Conservation (phyloP, 805 yeast species). For the Ogataea chonburiensis region DNA sequence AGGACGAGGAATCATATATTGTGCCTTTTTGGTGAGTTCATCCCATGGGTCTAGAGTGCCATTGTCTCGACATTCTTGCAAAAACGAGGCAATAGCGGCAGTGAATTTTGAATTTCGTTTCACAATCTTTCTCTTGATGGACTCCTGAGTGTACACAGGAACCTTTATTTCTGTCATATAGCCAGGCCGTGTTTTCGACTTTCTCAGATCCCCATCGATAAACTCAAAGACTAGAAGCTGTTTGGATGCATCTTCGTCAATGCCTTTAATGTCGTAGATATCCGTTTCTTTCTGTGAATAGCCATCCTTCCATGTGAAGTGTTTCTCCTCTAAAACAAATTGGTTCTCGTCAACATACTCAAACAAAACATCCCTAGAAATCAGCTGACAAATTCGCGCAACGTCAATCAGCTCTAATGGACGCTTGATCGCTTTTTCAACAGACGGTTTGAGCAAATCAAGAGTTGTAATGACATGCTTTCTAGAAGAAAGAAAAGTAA, state of each 20-base stretch:
- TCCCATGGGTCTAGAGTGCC: constrained; percentile 41
- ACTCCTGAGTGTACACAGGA: constrained; percentile 52
- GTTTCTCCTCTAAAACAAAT: constrained; percentile 44
- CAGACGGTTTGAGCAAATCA: constrained; percentile 50
- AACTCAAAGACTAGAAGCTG: constrained; percentile 75
- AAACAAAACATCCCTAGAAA: constrained; percentile 69
- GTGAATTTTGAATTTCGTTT: constrained; percentile 56
- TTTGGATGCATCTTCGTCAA: constrained; percentile 35
- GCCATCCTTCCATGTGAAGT: constrained; percentile 46
- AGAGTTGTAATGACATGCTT: constrained; percentile 60
- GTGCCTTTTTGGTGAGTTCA: constrained; percentile 38
- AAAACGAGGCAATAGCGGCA: constrained; percentile 37
- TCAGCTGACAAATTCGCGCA: constrained; percentile 56
- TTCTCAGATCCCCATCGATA: constrained; percentile 59
- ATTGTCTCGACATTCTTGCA: constrained; percentile 32
- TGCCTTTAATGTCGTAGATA: constrained; percentile 46
- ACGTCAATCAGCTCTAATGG: constrained; percentile 51
- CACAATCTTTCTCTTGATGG: constrained; percentile 58
- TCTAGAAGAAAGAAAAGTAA: constrained; percentile 59
- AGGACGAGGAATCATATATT: constrained; percentile 44
- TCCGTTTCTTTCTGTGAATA: constrained; percentile 57
- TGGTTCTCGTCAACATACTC: constrained; percentile 80
- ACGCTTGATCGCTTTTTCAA: constrained; percentile 48
- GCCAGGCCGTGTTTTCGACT: constrained; percentile 45
- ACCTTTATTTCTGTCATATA: constrained; percentile 45